Percentiles rank a stretch among this genome's conserved stretches.
Conservation (phyloP, 106 monocot genomes). For the Apostasia ramifera region DNA sequence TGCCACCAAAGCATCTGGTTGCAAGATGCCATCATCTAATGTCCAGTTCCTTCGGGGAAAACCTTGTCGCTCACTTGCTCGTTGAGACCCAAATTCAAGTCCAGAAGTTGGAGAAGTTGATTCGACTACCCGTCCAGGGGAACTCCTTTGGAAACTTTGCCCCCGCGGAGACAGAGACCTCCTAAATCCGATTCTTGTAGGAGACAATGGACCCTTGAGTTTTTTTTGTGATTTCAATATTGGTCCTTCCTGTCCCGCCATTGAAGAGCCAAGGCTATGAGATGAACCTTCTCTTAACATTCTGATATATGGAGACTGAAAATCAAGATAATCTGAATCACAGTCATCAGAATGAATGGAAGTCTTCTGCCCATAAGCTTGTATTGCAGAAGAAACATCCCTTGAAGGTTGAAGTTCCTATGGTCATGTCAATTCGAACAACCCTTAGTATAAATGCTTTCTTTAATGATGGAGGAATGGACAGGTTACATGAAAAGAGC, state of each 20-base stretch:
- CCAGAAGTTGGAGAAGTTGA: slow-evolving; percentile 31
- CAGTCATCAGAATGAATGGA: slow-evolving; percentile 13
- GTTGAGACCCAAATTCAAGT: slow-evolving; percentile 22
- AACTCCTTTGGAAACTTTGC: slow-evolving; percentile 22
- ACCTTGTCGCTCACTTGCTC: slow-evolving; percentile 28
- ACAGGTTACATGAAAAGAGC: no score
- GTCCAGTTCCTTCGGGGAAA: slow-evolving; percentile 24
- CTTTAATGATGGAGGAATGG: no score
- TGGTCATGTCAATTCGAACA: background rate
- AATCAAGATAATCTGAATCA: slow-evolving; percentile 30
- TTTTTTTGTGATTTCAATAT: slow-evolving; percentile 20
- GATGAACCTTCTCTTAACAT: slow-evolving; percentile 19
- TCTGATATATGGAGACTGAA: slow-evolving; percentile 14
- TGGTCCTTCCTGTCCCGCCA: slow-evolving; percentile 17
- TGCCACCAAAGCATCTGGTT: slow-evolving; percentile 8
- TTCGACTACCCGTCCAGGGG: slow-evolving; percentile 24
- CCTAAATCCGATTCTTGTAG: slow-evolving; percentile 24
- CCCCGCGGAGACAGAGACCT: slow-evolving; percentile 40
- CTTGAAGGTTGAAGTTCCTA: slow-evolving; percentile 22
- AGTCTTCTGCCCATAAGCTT: slow-evolving; percentile 17
- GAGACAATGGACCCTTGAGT: slow-evolving; percentile 18
- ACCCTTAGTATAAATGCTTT: no score
- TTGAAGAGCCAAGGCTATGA: slow-evolving; percentile 2
- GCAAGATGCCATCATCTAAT: slow-evolving; percentile 14
- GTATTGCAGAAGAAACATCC: slow-evolving; percentile 25